phyloP scores from a whole-genome alignment of 257 asterid species.

The Gynochthodes officinalis region DNA sequence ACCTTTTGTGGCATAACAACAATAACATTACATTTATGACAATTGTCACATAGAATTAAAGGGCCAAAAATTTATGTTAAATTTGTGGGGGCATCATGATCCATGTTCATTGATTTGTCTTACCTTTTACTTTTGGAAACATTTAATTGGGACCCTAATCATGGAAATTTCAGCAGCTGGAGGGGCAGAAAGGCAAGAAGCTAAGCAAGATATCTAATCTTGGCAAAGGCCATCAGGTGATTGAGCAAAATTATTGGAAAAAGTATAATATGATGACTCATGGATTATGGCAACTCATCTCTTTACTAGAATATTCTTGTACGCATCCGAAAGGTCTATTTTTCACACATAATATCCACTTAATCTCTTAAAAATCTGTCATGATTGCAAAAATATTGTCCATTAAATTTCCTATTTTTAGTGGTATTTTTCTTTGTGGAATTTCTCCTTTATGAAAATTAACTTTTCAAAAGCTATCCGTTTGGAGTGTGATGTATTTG shows the following conservation, averaged over 20 bases:
- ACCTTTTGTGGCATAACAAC: background rate
- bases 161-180: slow-evolving; percentile 23
- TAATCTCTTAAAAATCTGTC: too few relatives aligned
- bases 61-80: background rate
- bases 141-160: slow-evolving; percentile 15
- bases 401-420: too few relatives aligned
- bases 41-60: background rate
- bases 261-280: background rate
- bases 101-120: slow-evolving; percentile 24
- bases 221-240: slow-evolving; percentile 5
- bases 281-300: background rate
- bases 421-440: too few relatives aligned
- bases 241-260: background rate
- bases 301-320: background rate
- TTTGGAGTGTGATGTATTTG: too few relatives aligned
- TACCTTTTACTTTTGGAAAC: slow-evolving; percentile 22
- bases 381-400: too few relatives aligned
- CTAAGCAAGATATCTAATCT: slow-evolving; percentile 22
- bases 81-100: slow-evolving; percentile 20
- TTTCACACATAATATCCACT: too few relatives aligned
- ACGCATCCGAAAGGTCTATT: background rate
- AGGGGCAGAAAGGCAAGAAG: slow-evolving; percentile 21
- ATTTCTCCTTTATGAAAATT: too few relatives aligned
- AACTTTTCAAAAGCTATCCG: too few relatives aligned
- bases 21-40: background rate